phyloP scores from a whole-genome alignment of 371 early-diverging fungal species.

The Dinochytrium kinnereticum region DNA sequence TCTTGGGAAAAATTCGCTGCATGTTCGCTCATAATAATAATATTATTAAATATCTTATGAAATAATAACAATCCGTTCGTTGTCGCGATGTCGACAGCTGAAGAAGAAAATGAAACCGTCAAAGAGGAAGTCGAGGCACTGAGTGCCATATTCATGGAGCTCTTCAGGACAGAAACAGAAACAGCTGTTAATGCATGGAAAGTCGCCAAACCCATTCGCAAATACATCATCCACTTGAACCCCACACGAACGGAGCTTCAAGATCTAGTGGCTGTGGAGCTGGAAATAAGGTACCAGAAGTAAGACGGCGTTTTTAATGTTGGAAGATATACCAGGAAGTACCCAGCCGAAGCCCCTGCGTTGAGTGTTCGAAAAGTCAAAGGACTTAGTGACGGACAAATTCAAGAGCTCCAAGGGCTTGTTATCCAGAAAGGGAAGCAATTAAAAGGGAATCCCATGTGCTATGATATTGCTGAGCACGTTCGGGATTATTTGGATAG shows the following conservation, averaged over 20 bases:
- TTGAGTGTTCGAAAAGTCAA: conserved; percentile 12
- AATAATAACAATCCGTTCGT: neutral
- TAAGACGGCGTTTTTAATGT: too few species aligned
- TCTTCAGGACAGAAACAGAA: conserved; percentile 28
- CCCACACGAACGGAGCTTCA: conserved; percentile 33
- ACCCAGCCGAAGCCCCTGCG: conserved; percentile 24
- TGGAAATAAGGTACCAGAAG: conserved; percentile 35
- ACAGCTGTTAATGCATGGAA: conserved; percentile 38
- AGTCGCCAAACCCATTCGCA: conserved; percentile 5
- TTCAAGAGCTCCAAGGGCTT: conserved; percentile 20
- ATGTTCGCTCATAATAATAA: too few species aligned
- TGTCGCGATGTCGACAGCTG: neutral
- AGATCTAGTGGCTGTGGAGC: conserved; percentile 25
- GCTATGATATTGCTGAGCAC: conserved; percentile 39
- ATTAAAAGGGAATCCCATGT: conserved; percentile 32
- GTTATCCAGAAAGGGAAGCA: conserved; percentile 23
- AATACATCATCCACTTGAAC: conserved; percentile 20
- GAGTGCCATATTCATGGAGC: conserved; percentile 43
- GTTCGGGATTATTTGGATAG: conserved; percentile 35
- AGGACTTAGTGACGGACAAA: conserved; percentile 26
- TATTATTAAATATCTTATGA: too few species aligned
- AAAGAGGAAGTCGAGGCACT: conserved; percentile 40
- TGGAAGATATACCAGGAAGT: conserved; percentile 24
- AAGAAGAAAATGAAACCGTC: conserved; percentile 25
- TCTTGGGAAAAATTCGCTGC: neutral